These are phyloP conservation scores for Porcisia hertigi DNA, from an alignment of 208 protist genomes.

Conservation along the genomic window DNA sequence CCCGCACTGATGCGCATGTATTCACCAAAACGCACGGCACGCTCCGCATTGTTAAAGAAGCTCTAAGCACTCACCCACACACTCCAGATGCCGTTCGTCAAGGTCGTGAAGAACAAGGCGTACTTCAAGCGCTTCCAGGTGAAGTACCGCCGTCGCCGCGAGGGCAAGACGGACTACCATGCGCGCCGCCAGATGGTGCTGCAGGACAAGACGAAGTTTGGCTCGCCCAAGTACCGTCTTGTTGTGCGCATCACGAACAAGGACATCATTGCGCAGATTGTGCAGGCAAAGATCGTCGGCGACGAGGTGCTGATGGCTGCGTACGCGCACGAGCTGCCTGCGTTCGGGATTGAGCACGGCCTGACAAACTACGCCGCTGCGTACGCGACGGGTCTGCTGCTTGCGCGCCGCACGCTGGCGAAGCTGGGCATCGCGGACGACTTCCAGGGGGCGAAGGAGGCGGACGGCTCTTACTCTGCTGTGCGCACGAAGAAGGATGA, in stretches of 20 bases:
- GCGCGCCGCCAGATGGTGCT: constrained; percentile 95
- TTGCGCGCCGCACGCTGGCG: constrained; percentile 95
- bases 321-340: constrained; percentile 97
- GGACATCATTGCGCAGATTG: constrained; percentile 97
- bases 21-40: too few relatives aligned
- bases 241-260: constrained; percentile 98
- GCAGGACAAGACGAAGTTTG: constrained; percentile 99
- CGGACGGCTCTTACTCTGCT: constrained; percentile 83
- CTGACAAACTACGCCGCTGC: constrained; percentile 98
- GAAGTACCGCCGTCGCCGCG: constrained; percentile 96
- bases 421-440: constrained; percentile 95
- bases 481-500: constrained; percentile 78
- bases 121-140: constrained; percentile 99
- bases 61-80: neutral
- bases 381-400: constrained; percentile 97
- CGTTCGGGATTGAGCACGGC: constrained; percentile 96
- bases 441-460: constrained; percentile 94
- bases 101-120: constrained; percentile 92
- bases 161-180: constrained; percentile 99
- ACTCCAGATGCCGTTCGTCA: constrained; percentile 81
- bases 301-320: constrained; percentile 95
- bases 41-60: too few relatives aligned
- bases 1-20: too few relatives aligned
- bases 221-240: constrained; percentile 98
- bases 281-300: constrained; percentile 95